Percentiles rank a stretch among this genome's conserved stretches.
Evolutionary conservation across 164 flowering plant species (phyloP).

Genomic region (Euptelea pleiosperma): DNA sequence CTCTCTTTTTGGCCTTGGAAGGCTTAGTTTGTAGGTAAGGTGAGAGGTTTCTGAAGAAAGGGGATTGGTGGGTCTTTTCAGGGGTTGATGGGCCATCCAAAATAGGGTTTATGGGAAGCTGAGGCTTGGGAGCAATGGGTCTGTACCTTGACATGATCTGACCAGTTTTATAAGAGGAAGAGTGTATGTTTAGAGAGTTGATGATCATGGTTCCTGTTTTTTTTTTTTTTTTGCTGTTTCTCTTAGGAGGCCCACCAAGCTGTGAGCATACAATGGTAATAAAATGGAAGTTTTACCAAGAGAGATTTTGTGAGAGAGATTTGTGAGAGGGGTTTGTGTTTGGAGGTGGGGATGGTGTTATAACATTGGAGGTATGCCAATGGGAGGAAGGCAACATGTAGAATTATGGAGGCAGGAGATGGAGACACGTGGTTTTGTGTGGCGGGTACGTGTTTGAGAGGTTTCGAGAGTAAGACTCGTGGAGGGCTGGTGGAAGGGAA

Average conservation of each 20-base stretch:
- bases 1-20: slow-evolving; percentile 58
- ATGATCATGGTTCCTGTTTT: slow-evolving; percentile 35
- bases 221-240: neutral
- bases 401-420: slow-evolving; percentile 17
- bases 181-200: slow-evolving; percentile 39
- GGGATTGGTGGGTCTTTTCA: slow-evolving; percentile 37
- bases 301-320: too few relatives aligned
- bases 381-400: too few relatives aligned
- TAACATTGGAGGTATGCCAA: slow-evolving; percentile 43
- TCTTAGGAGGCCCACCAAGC: too few relatives aligned
- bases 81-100: slow-evolving; percentile 26
- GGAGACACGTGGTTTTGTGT: slow-evolving; percentile 48
- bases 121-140: slow-evolving; percentile 94
- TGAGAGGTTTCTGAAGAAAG: slow-evolving; percentile 48
- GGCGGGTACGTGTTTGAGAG: slow-evolving; percentile 70
- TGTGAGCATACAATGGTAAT: too few relatives aligned
- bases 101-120: slow-evolving; percentile 15
- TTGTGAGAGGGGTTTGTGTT: neutral
- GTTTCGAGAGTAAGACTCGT: slow-evolving; percentile 30
- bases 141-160: slow-evolving; percentile 90
- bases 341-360: neutral
- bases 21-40: slow-evolving; percentile 56
- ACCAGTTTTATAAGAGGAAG: slow-evolving; percentile 61
- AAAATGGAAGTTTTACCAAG: neutral
- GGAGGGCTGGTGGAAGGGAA: slow-evolving; percentile 13